Percentiles rank a stretch among this genome's conserved stretches.
Conservation (phyloP, 768 basidiomycete genomes). For the Paxillus involutus region DNA sequence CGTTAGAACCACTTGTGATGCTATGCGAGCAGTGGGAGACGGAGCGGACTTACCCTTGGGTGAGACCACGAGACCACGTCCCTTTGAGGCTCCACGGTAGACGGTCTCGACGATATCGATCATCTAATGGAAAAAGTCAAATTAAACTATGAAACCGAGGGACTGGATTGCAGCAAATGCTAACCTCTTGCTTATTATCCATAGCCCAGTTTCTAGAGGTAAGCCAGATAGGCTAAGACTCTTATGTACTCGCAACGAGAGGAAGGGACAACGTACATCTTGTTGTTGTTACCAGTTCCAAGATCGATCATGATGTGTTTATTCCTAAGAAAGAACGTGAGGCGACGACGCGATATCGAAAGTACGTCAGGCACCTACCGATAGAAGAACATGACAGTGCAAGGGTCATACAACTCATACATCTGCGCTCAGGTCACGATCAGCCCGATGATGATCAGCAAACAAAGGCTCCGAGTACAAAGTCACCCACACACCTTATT, state of each 20-base stretch:
- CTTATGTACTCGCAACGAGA: background rate
- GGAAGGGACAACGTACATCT: constrained; percentile 66
- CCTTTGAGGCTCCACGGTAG: constrained; percentile 96
- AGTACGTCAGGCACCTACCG: constrained; percentile 51
- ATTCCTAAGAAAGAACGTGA: constrained; percentile 52
- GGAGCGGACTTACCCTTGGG: constrained; percentile 70
- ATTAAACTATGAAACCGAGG: background rate
- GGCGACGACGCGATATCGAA: background rate
- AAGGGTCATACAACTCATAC: constrained; percentile 98
- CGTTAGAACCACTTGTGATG: background rate
- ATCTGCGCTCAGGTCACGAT: constrained; percentile 52
- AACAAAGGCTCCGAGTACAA: background rate
- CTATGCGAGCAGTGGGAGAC: background rate
- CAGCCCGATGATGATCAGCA: background rate
- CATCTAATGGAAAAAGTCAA: constrained; percentile 48
- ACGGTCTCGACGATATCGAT: constrained; percentile 99
- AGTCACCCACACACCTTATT: constrained; percentile 68
- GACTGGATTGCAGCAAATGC: constrained; percentile 10
- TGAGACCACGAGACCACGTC: constrained; percentile 95
- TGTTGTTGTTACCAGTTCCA: constrained; percentile 99
- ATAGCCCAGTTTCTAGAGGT: constrained; percentile 93
- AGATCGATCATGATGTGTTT: constrained; percentile 99
- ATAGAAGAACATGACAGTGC: constrained; percentile 99
- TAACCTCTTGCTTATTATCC: constrained; percentile 96
- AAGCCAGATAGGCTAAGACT: background rate